phyloP scores from a whole-genome alignment of 225 moss, liverwort and hornwort genomes.

The Bryum argenteum region DNA sequence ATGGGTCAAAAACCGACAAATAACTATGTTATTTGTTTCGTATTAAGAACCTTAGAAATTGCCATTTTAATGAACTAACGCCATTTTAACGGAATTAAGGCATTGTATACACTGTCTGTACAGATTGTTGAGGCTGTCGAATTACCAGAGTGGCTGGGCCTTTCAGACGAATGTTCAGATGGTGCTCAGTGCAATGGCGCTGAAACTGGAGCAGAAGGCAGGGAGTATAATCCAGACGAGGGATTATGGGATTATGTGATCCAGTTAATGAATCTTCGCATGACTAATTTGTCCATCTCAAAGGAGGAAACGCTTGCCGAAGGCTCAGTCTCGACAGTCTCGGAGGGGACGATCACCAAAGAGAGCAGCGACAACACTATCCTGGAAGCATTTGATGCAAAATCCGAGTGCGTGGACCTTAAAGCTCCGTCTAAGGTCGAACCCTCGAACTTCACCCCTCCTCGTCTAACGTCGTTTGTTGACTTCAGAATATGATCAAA shows the following conservation, averaged over 20 bases:
- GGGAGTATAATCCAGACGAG: not conserved
- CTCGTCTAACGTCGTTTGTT: no score
- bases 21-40: no score
- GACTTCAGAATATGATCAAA: not conserved
- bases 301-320: no score
- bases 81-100: no score
- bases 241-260: no score
- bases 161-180: not conserved
- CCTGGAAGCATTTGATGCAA: not conserved
- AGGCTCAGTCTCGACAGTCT: not conserved
- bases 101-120: not conserved
- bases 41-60: no score
- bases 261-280: not conserved
- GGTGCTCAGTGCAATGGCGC: not conserved
- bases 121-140: not conserved
- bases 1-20: no score
- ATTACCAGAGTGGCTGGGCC: not conserved
- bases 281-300: not conserved
- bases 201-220: not conserved
- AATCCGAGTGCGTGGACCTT: not conserved
- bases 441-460: not conserved
- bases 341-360: not conserved
- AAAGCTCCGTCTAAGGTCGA: not conserved
- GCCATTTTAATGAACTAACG: no score
- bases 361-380: not conserved